These are phyloP conservation scores for Fusarium gaditjirri DNA, from an alignment of 2,329 filamentous ascomycete genomes.

Conservation along the genomic window DNA sequence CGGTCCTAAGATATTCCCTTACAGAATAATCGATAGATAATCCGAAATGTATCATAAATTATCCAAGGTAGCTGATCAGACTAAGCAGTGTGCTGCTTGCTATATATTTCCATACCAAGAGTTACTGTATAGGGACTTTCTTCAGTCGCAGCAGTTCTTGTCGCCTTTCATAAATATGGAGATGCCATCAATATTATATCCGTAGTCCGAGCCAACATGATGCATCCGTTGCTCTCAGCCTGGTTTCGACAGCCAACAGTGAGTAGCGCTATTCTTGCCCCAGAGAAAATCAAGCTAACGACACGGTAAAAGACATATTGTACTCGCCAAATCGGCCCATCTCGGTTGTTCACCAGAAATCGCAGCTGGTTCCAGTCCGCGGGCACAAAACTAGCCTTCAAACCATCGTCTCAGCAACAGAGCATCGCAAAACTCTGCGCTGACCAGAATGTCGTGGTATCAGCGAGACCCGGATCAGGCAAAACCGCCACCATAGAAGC, in stretches of 20 bases:
- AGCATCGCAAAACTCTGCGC: conserved; percentile 38
- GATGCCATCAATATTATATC: background rate
- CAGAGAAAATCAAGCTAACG: background rate
- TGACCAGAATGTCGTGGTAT: conserved; percentile 46
- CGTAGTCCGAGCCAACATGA: background rate
- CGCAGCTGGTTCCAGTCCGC: background rate
- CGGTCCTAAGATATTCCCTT: conserved; percentile 10
- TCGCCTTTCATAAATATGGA: background rate
- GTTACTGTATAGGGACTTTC: too few species aligned
- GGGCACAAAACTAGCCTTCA: conserved; percentile 6
- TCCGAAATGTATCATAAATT: background rate
- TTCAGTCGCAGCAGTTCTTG: background rate
- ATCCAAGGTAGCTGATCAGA: background rate
- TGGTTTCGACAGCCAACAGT: conserved; percentile 2
- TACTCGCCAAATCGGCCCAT: background rate
- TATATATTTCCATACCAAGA: background rate
- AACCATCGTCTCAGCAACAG: conserved; percentile 42
- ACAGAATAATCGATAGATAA: background rate
- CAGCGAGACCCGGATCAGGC: conserved; percentile 48
- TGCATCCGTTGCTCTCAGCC: background rate
- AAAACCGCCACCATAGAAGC: conserved; percentile 48
- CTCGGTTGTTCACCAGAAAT: background rate
- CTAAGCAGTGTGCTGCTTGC: background rate
- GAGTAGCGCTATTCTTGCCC: background rate
- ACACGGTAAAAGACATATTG: background rate